Evolutionary conservation across 148 eudicot species (phyloP), one percentile per base, ranked within the genome.

Genomic region (Agrostemma githago): DNA sequence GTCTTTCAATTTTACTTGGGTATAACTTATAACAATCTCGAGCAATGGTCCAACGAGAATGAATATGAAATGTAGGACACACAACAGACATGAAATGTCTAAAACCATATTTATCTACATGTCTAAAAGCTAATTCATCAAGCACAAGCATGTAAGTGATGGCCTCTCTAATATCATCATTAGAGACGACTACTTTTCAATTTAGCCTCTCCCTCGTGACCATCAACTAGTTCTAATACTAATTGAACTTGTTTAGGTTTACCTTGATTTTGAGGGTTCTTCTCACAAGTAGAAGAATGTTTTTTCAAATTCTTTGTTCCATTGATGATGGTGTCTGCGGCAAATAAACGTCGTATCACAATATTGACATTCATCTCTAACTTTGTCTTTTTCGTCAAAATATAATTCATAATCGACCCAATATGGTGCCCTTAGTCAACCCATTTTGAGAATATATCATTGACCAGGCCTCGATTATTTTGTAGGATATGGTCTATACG

Each of bases 11-110:
- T 44, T 76, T 75, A 37, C 46, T 42, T 15, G 65, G 2, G 21
- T 72, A 76, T 3, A 72, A 7, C 21, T 80, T 11, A 16, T 34
- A 44, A 37, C 54, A 70, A 72, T 80, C 83, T 20, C 79, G 70
- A 19, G 70, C 59, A 1, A 76, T 20, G n/a, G 73, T 76, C 34
- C 14, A 19, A 51, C 79, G 54, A 8, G 83, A 80, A 66, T 73
- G 79, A n/a, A 66, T 11, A 2, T 17, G 26, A 69, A 79, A 62
- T 63, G 60, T 26, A 44, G 75, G 78, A 39, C 74, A 75, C 17
- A 40, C 68, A 62, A 69, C 56, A 26, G 16, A 43, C 26, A 79
- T 61, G 7, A 74, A 62, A 37, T 62, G 41, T 11, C 16, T 60
- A 39, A 79, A 79, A 3, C 74, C 66, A 5, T 5, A 19, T 20